Percentiles rank a stretch among this genome's conserved stretches.
phyloP scores from a whole-genome alignment of 345 rosid genomes.

The Gynandropsis gynandra region DNA sequence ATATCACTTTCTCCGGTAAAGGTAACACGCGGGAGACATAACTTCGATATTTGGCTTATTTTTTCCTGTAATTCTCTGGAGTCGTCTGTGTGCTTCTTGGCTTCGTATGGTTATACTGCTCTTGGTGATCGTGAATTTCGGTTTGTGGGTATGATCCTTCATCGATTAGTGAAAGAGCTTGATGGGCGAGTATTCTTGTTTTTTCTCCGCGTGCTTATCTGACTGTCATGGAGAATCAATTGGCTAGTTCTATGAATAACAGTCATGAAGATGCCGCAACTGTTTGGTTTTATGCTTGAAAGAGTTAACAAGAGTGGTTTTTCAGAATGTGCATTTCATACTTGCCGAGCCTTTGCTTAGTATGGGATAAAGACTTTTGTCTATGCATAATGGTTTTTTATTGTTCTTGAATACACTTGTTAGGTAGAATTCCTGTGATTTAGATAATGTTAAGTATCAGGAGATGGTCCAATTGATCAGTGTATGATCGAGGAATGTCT shows the following conservation, averaged over 20 bases:
- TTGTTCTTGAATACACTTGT: too few species aligned
- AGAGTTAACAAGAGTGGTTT: too few species aligned
- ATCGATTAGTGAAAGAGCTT: background rate
- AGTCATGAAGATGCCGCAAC: background rate
- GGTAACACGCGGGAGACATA: background rate
- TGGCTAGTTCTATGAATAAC: background rate
- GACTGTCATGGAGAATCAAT: background rate
- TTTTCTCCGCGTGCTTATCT: background rate
- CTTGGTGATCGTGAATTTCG: too few species aligned
- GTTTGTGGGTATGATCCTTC: too few species aligned
- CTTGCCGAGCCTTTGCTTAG: background rate
- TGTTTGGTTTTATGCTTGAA: conserved; percentile 2
- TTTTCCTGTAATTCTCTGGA: background rate
- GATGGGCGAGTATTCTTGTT: background rate
- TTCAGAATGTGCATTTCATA: background rate
- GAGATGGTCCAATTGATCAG: too few species aligned
- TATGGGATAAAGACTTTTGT: background rate
- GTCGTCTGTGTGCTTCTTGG: background rate
- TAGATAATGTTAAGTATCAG: too few species aligned
- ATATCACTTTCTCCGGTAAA: background rate
- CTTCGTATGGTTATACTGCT: background rate
- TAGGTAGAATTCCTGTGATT: too few species aligned
- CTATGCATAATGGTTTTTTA: background rate
- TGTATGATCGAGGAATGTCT: background rate
- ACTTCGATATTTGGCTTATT: background rate